Evolutionary conservation across 1,139 yeast species (phyloP).

Genomic region (Saccharomyces hybrid): DNA sequence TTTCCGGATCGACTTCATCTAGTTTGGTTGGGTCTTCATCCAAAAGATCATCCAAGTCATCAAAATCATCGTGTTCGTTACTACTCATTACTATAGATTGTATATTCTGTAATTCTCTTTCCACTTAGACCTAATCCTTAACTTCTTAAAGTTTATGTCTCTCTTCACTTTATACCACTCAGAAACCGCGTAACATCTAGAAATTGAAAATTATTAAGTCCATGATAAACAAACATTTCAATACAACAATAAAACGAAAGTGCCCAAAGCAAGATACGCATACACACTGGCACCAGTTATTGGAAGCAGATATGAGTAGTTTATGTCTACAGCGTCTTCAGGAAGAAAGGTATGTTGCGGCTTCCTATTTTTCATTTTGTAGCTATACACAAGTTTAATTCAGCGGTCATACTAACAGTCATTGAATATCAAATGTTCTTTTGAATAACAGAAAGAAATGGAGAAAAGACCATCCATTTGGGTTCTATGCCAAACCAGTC

Average conservation of each 20-base stretch:
- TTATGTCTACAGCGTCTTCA: conserved; percentile 75
- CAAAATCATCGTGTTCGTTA: conserved; percentile 47
- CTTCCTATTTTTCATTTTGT: not conserved
- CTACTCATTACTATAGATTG: conserved; percentile 8
- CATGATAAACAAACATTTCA: not conserved
- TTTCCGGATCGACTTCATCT: conserved; percentile 19
- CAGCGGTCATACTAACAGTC: conserved; percentile 4
- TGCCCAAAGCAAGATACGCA: not conserved
- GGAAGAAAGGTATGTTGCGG: conserved; percentile 51
- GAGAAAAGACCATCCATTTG: conserved; percentile 98
- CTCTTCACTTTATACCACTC: not conserved
- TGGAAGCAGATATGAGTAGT: conserved; percentile 28
- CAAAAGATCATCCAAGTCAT: conserved; percentile 66
- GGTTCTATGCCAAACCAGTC: conserved; percentile 85
- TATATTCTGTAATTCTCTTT: not conserved
- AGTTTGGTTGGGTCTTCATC: conserved; percentile 70
- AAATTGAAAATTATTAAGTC: not conserved
- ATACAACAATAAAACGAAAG: not conserved
- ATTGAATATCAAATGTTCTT: not conserved
- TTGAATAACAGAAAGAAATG: conserved; percentile 62
- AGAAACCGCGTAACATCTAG: not conserved
- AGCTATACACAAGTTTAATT: not conserved
- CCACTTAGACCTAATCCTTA: not conserved
- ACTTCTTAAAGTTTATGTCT: not conserved
- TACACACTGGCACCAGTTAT: not conserved